phyloP scores from a whole-genome alignment of 2,329 filamentous ascomycete species.

The Coniochaeta prunicola region DNA sequence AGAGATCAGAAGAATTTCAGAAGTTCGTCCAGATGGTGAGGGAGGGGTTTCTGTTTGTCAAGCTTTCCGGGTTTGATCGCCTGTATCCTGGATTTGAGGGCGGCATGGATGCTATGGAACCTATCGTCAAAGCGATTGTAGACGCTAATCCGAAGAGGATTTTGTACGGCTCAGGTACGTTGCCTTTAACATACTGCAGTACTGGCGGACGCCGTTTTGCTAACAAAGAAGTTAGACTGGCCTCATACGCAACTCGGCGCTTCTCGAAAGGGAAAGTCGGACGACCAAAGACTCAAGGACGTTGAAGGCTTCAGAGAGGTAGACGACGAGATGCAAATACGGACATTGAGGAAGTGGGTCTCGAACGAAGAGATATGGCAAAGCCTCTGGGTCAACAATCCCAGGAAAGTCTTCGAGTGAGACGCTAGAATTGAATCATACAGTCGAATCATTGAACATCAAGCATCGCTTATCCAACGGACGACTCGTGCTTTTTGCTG shows the following conservation, averaged over 20 bases:
- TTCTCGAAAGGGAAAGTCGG: conserved; percentile 12
- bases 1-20: conserved; percentile 12
- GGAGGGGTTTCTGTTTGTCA: conserved; percentile 14
- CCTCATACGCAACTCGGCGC: conserved; percentile 15
- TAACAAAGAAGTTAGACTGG: conserved; percentile 8
- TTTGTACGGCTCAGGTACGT: conserved; percentile 11
- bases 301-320: conserved; percentile 13
- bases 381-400: conserved; percentile 14
- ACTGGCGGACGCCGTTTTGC: background rate
- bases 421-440: background rate
- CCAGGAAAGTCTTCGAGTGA: conserved; percentile 11
- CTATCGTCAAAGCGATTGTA: conserved; percentile 11
- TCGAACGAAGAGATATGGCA: conserved; percentile 13
- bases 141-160: conserved; percentile 13
- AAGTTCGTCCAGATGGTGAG: conserved; percentile 11
- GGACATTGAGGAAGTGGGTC: conserved; percentile 13
- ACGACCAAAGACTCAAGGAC: conserved; percentile 12
- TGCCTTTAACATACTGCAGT: background rate
- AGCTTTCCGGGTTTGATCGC: conserved; percentile 17
- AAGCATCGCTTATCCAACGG: background rate
- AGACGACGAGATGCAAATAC: conserved; percentile 11
- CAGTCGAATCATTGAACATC: background rate
- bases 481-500: no score
- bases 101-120: conserved; percentile 10
- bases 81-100: conserved; percentile 12